Conservation (phyloP, 164 flowering plant species). For the Aristolochia contorta region DNA sequence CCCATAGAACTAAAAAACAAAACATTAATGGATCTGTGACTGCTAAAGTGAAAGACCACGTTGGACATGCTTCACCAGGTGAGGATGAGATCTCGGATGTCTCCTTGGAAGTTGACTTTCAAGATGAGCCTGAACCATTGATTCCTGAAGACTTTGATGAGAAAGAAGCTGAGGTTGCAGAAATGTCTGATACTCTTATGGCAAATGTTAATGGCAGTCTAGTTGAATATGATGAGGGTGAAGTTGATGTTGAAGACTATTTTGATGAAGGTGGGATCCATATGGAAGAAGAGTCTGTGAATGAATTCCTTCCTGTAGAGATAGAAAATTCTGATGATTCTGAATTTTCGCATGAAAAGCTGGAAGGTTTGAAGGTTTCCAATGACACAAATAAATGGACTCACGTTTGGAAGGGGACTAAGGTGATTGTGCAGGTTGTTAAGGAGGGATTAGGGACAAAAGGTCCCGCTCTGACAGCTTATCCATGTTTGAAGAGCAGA, state of each 20-base stretch:
- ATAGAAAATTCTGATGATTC: conserved; percentile 18
- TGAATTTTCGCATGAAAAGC: conserved; percentile 13
- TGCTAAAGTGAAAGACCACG: conserved; percentile 19
- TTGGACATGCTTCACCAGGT: conserved; percentile 16
- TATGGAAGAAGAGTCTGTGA: conserved; percentile 17
- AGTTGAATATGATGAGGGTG: conserved; percentile 25
- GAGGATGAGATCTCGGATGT: conserved; percentile 24
- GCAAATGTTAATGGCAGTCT: conserved; percentile 39
- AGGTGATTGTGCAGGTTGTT: conserved; percentile 86
- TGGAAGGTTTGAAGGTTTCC: conserved; percentile 19
- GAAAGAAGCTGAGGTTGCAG: conserved; percentile 38
- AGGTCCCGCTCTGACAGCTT: conserved; percentile 86
- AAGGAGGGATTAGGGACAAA: conserved; percentile 97
- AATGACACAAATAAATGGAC: conserved; percentile 43
- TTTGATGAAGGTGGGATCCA: conserved; percentile 27
- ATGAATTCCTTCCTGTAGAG: conserved; percentile 16
- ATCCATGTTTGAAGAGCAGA: conserved; percentile 82
- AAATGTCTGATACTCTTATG: conserved; percentile 27
- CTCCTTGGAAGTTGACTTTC: conserved; percentile 24
- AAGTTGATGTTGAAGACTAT: conserved; percentile 27
- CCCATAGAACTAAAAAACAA: conserved; percentile 21
- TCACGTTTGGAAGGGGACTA: conserved; percentile 71
- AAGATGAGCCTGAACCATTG: conserved; percentile 26
- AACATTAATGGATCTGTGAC: conserved; percentile 19
- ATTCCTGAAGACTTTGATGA: conserved; percentile 43